Evolutionary conservation across 805 yeast genomes (phyloP), one percentile per base, ranked within the genome.

Genomic region (Starmera quercuum): DNA sequence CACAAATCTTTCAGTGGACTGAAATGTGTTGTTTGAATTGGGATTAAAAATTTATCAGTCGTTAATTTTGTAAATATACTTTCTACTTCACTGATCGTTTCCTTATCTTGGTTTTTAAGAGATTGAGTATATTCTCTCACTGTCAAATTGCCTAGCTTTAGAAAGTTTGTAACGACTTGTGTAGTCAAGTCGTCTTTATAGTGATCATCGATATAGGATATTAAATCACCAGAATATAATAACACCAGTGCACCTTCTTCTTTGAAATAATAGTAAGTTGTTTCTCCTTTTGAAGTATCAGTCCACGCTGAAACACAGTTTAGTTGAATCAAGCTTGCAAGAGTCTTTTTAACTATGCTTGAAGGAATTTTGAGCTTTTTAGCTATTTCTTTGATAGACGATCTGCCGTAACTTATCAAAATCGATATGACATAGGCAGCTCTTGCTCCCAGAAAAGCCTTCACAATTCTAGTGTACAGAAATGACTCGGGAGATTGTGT

Each of bases 291-390:
- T 1, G 44, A 26, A 3, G 48, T 50, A 20, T 75, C 82, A 13
- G 59, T 59, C 75, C 87, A 78, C 48, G 75, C 75, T 17, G 69
- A 69, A 8, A 84, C 77, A 54, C 95, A 82, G 38, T 83, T 74
- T 41, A 85, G 63, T 56, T 90, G 96, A 26, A 88, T 66, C 47
- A 90, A 61, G 7, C 88, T 73, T 5, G 84, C 94, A 28, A 90
- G 62, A 0, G 83, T 66, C 22, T 79, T 71, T 42, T 78, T 78
- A 14, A 84, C 73, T 11, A 69, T 58, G 11, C 70, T 54, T 0
- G 62, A 34, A 1, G 79, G 70, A 31, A 82, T 51, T 7, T 60
- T 56, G 3, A 79, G 62, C 33, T 59, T 58, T 19, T 57, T 52
- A 28, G 68, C 54, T 16, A 87, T 45, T 31, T 83, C 86, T 17